Evolutionary conservation across 176 grass and related monocot genomes (phyloP).

Genomic region (Oryza nivara): DNA sequence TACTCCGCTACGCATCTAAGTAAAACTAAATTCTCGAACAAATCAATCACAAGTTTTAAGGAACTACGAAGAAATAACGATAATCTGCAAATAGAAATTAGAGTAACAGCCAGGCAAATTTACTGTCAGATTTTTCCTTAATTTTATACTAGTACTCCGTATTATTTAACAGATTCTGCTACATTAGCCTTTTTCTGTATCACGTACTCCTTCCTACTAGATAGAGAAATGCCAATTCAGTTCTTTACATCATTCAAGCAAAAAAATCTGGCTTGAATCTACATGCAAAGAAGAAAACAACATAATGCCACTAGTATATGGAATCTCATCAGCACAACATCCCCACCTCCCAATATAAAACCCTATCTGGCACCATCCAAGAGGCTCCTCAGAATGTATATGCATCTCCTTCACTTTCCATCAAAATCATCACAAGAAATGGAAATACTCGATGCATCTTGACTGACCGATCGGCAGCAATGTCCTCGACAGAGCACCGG

Average conservation of each 20-base stretch:
- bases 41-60: too few relatives aligned
- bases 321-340: background rate
- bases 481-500: constrained; percentile 44
- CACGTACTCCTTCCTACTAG: background rate
- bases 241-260: constrained; percentile 41
- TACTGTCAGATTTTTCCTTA: background rate
- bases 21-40: too few relatives aligned
- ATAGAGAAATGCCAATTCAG: constrained; percentile 15
- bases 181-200: background rate
- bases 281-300: constrained; percentile 30
- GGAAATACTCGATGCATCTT: constrained; percentile 64
- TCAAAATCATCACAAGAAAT: constrained; percentile 50
- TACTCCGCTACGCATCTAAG: too few relatives aligned
- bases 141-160: background rate
- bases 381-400: background rate
- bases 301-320: background rate
- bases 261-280: constrained; percentile 39
- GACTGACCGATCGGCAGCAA: constrained; percentile 55
- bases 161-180: background rate
- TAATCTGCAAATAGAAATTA: too few relatives aligned
- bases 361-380: background rate
- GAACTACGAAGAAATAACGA: too few relatives aligned
- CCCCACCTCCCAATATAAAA: constrained; percentile 5
- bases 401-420: constrained; percentile 6
- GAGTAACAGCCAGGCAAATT: background rate